These are phyloP conservation scores for Yarrowia deformans DNA, from an alignment of 805 yeast species.

Conservation along the genomic window DNA sequence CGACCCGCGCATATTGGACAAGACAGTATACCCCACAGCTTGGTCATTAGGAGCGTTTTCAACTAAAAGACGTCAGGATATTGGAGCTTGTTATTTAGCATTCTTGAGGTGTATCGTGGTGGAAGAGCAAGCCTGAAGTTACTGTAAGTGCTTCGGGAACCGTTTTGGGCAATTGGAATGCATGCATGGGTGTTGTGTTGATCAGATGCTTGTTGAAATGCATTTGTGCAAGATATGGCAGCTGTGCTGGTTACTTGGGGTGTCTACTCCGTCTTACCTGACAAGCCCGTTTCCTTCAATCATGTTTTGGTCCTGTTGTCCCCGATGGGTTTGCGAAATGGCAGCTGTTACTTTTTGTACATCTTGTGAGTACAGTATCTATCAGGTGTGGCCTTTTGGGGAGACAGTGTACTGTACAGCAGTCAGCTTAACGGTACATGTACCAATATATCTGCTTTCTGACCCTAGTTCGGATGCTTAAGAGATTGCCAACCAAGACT, in stretches of 20 bases:
- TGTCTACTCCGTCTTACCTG: neutral
- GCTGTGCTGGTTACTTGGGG: too few relatives aligned
- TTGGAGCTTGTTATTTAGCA: constrained; percentile 21
- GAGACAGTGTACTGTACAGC: too few relatives aligned
- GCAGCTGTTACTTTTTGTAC: neutral
- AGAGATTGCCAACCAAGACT: too few relatives aligned
- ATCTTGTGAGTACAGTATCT: neutral
- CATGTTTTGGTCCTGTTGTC: neutral
- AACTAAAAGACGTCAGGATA: neutral
- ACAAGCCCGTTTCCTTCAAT: neutral
- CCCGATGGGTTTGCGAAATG: neutral
- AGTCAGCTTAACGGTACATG: too few relatives aligned
- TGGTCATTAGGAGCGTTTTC: neutral
- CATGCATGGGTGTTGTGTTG: too few relatives aligned
- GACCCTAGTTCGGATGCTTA: too few relatives aligned
- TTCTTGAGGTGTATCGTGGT: neutral
- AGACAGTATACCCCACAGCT: neutral
- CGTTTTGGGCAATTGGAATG: too few relatives aligned
- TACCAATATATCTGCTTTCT: too few relatives aligned
- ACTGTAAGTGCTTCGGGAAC: neutral
- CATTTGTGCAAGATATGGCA: too few relatives aligned
- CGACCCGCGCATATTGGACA: too few relatives aligned
- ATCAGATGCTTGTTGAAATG: too few relatives aligned
- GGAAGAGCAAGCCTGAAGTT: neutral
- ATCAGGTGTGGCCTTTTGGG: too few relatives aligned